These are phyloP conservation scores for Periconia macrospinosa DNA, from an alignment of 2,329 filamentous ascomycete species.

Conservation along the genomic window DNA sequence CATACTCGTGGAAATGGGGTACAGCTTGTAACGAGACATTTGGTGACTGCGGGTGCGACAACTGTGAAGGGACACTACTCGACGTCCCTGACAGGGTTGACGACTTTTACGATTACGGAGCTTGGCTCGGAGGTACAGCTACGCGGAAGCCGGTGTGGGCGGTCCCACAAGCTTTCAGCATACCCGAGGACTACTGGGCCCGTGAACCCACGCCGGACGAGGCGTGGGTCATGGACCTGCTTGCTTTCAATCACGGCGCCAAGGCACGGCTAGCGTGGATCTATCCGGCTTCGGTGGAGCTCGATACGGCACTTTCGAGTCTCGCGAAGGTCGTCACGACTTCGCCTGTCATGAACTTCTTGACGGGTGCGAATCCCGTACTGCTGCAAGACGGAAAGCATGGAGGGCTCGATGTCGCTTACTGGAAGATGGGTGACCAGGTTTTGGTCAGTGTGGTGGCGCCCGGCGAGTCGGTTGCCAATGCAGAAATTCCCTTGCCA, in stretches of 20 bases:
- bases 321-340: no score
- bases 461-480: no score
- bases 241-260: slow-evolving; percentile 54
- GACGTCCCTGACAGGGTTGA: slow-evolving; percentile 56
- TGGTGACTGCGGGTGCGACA: slow-evolving; percentile 57
- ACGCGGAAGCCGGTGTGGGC: slow-evolving; percentile 52
- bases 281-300: slow-evolving; percentile 42
- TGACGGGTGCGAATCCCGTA: no score
- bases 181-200: slow-evolving; percentile 51
- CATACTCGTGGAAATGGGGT: slow-evolving; percentile 50
- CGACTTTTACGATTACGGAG: slow-evolving; percentile 45
- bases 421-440: no score
- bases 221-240: slow-evolving; percentile 51
- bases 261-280: slow-evolving; percentile 55
- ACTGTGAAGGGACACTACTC: slow-evolving; percentile 35
- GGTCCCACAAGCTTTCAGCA: slow-evolving; percentile 54
- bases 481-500: no score
- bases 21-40: slow-evolving; percentile 60
- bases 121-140: slow-evolving; percentile 32
- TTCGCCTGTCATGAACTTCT: no score
- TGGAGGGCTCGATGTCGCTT: no score
- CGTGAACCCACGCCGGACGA: slow-evolving; percentile 50
- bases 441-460: no score
- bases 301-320: no score
- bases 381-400: no score